These are phyloP conservation scores for Allium fistulosum DNA, from an alignment of 106 monocot genomes.

Conservation along the genomic window DNA sequence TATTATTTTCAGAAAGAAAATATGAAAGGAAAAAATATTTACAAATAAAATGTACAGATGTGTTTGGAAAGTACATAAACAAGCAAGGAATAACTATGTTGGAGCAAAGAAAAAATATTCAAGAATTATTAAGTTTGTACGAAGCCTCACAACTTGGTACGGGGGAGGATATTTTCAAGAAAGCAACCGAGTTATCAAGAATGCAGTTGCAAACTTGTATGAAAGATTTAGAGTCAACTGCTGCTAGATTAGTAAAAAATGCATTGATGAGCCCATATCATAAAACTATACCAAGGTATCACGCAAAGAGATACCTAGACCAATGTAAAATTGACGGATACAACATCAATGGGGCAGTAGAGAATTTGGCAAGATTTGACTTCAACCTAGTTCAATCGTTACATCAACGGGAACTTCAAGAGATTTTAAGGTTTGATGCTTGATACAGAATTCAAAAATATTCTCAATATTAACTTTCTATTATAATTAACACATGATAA, in stretches of 20 bases:
- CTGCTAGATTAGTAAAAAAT: constrained; percentile 12
- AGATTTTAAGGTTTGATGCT: constrained; percentile 21
- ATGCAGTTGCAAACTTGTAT: constrained; percentile 11
- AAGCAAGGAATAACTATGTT: constrained; percentile 12
- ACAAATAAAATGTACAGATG: constrained; percentile 3
- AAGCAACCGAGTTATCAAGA: constrained; percentile 29
- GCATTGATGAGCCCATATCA: constrained; percentile 27
- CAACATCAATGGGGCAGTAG: background rate
- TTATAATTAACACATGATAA: background rate
- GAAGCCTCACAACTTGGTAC: constrained; percentile 39
- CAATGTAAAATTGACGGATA: background rate
- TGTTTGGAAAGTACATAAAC: constrained; percentile 22
- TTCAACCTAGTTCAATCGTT: constrained; percentile 26
- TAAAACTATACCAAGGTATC: constrained; percentile 20
- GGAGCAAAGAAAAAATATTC: constrained; percentile 12
- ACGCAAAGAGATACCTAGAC: constrained; percentile 10
- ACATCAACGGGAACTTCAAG: constrained; percentile 21
- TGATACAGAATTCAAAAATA: background rate
- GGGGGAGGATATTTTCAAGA: constrained; percentile 25
- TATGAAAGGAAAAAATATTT: too few relatives aligned
- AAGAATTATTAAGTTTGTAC: constrained; percentile 35
- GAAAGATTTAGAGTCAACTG: constrained; percentile 5
- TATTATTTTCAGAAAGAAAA: too few relatives aligned
- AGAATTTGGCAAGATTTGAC: constrained; percentile 27
- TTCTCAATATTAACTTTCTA: background rate